Evolutionary conservation across 345 rosid genomes (phyloP), one percentile per base, ranked within the genome.

Genomic region (Citrus mangshanensis): DNA sequence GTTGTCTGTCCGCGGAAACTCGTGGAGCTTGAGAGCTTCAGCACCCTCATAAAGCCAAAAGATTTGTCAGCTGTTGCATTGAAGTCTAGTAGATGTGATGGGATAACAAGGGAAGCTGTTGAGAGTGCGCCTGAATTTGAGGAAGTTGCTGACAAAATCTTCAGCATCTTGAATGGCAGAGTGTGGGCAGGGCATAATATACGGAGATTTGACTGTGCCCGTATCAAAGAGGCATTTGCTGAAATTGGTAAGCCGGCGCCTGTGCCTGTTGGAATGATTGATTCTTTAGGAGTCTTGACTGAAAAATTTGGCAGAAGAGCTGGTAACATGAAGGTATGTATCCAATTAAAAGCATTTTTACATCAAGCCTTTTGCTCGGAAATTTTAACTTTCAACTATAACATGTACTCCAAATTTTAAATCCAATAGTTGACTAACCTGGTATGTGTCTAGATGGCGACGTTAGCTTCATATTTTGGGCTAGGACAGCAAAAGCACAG

Each of bases 121-220:
- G 85, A 80, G 0, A 70, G 80, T 34, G 99, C 99, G 1, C 99
- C 98, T 0, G 28, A 62, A 1, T 92, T 93, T 14, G 88, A 83
- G 75, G 84, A 90, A 55, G 97, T 95, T 55, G 93, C 98, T 5
- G 94, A 91, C 21, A 88, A 86, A 79, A 89, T 95, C 49, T 92
- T 74, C 28, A 19, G 72, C 74, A 80, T 92, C 58, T 84, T 95
- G 88, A 81, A 95, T 21, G 96, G 95, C 18, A 86, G 95, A 67
- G 78, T 95, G 66, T 96, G 99, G 98, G 98, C 98, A 8, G 99
- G 99, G 37, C 98, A 95, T 80, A 92, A 95, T 77, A 95, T 95
- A 22, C 88, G 76, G 55, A 89, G 99, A 82, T 95, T 95, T 13
- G 98, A 95, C 37, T 93, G 97, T 7, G 82, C 89, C 32, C 87